phyloP scores from a whole-genome alignment of 2,329 filamentous ascomycete genomes.

The Colletotrichum theobromicola region DNA sequence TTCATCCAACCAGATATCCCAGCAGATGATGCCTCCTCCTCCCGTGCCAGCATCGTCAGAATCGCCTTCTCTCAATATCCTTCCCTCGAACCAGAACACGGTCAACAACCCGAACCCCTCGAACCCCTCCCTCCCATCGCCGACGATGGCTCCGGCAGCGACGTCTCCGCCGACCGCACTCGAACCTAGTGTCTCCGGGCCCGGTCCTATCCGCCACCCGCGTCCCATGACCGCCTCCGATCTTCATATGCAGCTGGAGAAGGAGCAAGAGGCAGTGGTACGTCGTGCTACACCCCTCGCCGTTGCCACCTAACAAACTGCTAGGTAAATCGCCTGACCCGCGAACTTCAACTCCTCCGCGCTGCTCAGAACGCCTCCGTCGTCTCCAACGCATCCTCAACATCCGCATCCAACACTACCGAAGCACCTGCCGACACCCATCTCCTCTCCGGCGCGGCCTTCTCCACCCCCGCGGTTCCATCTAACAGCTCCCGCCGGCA shows the following conservation, averaged over 20 bases:
- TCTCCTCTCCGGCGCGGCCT: slow-evolving; percentile 61
- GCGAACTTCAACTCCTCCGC: slow-evolving; percentile 86
- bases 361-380: slow-evolving; percentile 71
- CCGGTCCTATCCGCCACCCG: slow-evolving; percentile 83
- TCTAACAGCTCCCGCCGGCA: slow-evolving; percentile 55
- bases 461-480: slow-evolving; percentile 63
- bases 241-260: slow-evolving; percentile 87
- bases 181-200: slow-evolving; percentile 53
- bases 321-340: slow-evolving; percentile 89
- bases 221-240: slow-evolving; percentile 88
- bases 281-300: slow-evolving; percentile 31
- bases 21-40: slow-evolving; percentile 35
- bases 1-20: slow-evolving; percentile 45
- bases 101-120: slow-evolving; percentile 45
- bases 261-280: slow-evolving; percentile 94
- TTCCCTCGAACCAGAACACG: slow-evolving; percentile 60
- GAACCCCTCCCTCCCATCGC: slow-evolving; percentile 35
- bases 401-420: slow-evolving; percentile 57
- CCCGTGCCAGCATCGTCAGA: slow-evolving; percentile 27
- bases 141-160: slow-evolving; percentile 30
- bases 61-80: slow-evolving; percentile 55
- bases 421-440: slow-evolving; percentile 52
- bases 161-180: slow-evolving; percentile 18
- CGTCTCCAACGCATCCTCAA: slow-evolving; percentile 69
- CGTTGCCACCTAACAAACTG: background rate